phyloP scores from a whole-genome alignment of 495 filamentous ascomycete species.

The Podospora pseudopauciseta region DNA sequence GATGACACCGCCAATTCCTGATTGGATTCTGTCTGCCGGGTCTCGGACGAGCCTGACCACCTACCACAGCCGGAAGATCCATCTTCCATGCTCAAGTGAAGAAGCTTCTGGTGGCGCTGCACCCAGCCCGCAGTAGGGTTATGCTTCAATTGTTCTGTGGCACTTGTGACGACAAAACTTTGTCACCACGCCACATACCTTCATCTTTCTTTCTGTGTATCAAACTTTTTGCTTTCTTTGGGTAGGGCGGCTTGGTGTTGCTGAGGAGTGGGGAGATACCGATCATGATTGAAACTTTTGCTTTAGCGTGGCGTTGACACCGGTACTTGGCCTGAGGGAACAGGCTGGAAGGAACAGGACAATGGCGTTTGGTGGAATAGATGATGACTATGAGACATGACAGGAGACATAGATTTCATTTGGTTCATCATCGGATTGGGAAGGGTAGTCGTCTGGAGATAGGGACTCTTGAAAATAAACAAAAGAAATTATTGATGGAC shows the following conservation, averaged over 20 bases:
- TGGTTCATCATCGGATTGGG: not conserved
- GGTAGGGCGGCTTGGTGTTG: slow-evolving; percentile 7
- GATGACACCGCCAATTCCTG: slow-evolving; percentile 58
- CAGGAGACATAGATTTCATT: not conserved
- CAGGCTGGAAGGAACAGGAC: not conserved
- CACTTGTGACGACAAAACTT: slow-evolving; percentile 1
- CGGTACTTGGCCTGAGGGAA: not conserved
- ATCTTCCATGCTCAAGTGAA: not conserved
- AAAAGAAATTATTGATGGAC: not conserved
- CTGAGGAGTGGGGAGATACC: slow-evolving; percentile 14
- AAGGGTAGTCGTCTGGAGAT: not conserved
- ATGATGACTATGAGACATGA: not conserved
- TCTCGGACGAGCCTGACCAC: slow-evolving; percentile 42
- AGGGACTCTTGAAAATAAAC: not conserved
- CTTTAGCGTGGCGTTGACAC: slow-evolving; percentile 29
- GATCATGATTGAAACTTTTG: slow-evolving; percentile 22
- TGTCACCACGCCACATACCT: not conserved
- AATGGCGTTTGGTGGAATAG: not conserved
- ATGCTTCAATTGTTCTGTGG: not conserved
- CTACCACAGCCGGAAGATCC: slow-evolving; percentile 31
- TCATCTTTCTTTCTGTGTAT: not conserved
- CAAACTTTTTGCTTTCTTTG: slow-evolving; percentile 4
- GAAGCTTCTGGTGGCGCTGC: not conserved
- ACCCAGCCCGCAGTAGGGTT: not conserved
- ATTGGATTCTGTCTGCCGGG: slow-evolving; percentile 53